Conservation (phyloP, 2,329 filamentous ascomycete genomes). For the Aspergillus chevalieri region DNA sequence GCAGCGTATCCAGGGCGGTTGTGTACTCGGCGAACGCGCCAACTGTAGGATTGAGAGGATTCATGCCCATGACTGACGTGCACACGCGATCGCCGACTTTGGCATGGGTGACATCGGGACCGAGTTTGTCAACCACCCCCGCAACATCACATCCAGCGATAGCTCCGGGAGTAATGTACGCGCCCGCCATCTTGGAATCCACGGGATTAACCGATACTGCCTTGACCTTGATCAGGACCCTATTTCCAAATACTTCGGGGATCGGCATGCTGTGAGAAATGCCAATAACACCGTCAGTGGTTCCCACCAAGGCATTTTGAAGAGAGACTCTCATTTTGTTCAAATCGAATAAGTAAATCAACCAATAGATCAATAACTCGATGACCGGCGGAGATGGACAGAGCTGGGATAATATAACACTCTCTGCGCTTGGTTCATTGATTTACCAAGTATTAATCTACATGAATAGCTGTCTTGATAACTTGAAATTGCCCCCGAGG, state of each 20-base stretch:
- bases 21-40: constrained; percentile 36
- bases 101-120: constrained; percentile 1
- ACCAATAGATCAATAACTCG: background rate
- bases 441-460: background rate
- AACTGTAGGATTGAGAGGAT: constrained; percentile 17
- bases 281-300: background rate
- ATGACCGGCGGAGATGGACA: background rate
- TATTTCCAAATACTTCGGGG: constrained; percentile 2
- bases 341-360: background rate
- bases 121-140: constrained; percentile 6
- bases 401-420: background rate
- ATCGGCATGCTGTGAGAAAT: background rate
- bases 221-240: constrained; percentile 9
- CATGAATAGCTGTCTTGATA: background rate
- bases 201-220: constrained; percentile 19
- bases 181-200: constrained; percentile 18
- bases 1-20: constrained; percentile 19
- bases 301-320: background rate
- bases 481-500: background rate
- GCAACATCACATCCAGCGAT: constrained; percentile 11
- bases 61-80: constrained; percentile 27
- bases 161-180: constrained; percentile 11
- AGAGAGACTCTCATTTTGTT: background rate
- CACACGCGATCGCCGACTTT: constrained; percentile 27
- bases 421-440: background rate